Percentiles rank a stretch among this genome's conserved stretches.
phyloP scores from a whole-genome alignment of 2,329 filamentous ascomycete species.

The Periconia digitata region DNA sequence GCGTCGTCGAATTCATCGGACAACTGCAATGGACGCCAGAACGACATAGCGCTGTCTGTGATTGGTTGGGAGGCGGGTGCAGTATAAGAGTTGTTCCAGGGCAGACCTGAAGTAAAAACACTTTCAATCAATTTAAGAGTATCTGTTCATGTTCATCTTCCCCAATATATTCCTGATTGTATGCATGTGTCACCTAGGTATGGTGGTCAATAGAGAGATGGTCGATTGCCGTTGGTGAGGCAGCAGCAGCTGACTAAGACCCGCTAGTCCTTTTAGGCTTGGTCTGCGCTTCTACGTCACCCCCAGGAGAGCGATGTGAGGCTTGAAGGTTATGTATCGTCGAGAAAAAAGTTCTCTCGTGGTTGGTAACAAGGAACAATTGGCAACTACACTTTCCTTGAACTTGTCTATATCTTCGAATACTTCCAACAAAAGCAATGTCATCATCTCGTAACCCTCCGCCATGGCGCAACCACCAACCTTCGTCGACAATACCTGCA shows the following conservation, averaged over 20 bases:
- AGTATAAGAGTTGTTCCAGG: background rate
- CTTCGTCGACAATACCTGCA: constrained; percentile 39
- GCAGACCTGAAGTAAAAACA: background rate
- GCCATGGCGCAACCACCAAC: constrained; percentile 35
- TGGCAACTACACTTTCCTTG: too few relatives aligned
- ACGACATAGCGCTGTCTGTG: constrained; percentile 25
- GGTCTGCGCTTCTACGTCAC: constrained; percentile 10
- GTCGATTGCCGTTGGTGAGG: too few relatives aligned
- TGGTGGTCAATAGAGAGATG: too few relatives aligned
- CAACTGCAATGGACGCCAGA: constrained; percentile 37
- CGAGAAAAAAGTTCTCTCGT: background rate
- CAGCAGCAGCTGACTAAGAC: constrained; percentile 13
- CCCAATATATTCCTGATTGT: too few relatives aligned
- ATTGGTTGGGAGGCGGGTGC: background rate
- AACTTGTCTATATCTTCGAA: too few relatives aligned
- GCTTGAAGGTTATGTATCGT: background rate
- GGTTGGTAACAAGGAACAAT: background rate
- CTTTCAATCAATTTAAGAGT: background rate
- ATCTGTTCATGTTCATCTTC: background rate
- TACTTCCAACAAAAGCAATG: too few relatives aligned
- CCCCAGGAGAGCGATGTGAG: background rate
- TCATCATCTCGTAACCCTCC: constrained; percentile 35
- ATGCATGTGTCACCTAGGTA: too few relatives aligned
- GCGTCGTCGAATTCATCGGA: constrained; percentile 22
- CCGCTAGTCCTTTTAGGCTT: constrained; percentile 1